These are phyloP conservation scores for Debaryomyces maramus DNA, from an alignment of 805 yeast genomes.

Conservation along the genomic window DNA sequence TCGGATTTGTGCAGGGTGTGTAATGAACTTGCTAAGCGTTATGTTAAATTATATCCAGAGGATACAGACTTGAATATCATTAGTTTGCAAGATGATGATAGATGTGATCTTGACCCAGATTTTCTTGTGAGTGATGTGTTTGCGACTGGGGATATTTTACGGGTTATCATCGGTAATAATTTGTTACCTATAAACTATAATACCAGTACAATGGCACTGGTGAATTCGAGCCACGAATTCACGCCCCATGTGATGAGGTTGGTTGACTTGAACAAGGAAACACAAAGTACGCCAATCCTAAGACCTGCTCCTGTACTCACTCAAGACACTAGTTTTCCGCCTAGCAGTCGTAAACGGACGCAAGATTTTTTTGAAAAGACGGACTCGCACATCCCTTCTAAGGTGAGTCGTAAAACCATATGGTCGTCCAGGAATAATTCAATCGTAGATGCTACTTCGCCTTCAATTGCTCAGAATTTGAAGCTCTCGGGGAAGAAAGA, in stretches of 20 bases:
- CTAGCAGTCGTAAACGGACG: slow-evolving; percentile 18
- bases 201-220: not conserved
- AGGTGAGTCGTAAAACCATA: slow-evolving; percentile 9
- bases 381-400: slow-evolving; percentile 24
- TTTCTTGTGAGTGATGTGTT: slow-evolving; percentile 66
- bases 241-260: slow-evolving; percentile 1
- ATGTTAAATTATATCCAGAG: slow-evolving; percentile 63
- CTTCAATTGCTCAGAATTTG: not conserved
- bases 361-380: slow-evolving; percentile 24
- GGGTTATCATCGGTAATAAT: slow-evolving; percentile 34
- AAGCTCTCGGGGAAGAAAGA: too few species aligned
- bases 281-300: slow-evolving; percentile 22
- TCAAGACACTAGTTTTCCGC: slow-evolving; percentile 9
- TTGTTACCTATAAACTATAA: slow-evolving; percentile 10
- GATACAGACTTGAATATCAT: slow-evolving; percentile 54
- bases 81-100: slow-evolving; percentile 64
- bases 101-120: slow-evolving; percentile 81
- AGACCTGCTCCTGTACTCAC: slow-evolving; percentile 25
- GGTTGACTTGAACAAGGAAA: not conserved
- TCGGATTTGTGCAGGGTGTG: slow-evolving; percentile 50
- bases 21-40: slow-evolving; percentile 55
- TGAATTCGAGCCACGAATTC: not conserved
- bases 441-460: not conserved
- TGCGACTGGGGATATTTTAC: slow-evolving; percentile 35
- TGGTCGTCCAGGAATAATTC: slow-evolving; percentile 6